These are phyloP conservation scores for Vararia minispora DNA, from an alignment of 768 basidiomycete species.

Conservation along the genomic window DNA sequence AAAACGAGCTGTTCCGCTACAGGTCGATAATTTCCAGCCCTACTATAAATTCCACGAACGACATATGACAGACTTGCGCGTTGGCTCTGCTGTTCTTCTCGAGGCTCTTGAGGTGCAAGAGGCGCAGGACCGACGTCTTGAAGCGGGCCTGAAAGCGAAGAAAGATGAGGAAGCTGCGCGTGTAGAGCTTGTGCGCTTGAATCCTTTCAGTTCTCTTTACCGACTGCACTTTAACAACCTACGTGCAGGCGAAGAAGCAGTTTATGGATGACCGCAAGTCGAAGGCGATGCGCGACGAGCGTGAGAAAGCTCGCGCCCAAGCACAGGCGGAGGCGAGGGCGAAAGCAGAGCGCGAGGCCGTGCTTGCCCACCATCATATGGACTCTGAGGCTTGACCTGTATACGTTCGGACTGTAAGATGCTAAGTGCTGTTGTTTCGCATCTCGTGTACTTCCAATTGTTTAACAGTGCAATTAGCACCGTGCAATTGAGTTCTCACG, in stretches of 20 bases:
- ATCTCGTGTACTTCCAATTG: too few species aligned
- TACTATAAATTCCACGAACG: constrained; percentile 52
- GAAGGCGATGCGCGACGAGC: constrained; percentile 41
- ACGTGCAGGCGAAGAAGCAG: constrained; percentile 56
- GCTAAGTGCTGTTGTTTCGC: too few species aligned
- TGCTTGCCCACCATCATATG: too few species aligned
- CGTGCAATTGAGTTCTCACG: too few species aligned
- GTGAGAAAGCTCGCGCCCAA: constrained; percentile 33
- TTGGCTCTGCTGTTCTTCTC: constrained; percentile 54
- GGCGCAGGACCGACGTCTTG: constrained; percentile 34
- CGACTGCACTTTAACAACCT: not conserved
- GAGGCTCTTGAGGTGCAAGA: constrained; percentile 50
- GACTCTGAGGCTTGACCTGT: too few species aligned
- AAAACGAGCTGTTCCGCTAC: not conserved
- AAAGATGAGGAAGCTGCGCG: constrained; percentile 46
- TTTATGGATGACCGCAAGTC: constrained; percentile 69
- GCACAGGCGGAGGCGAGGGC: too few species aligned
- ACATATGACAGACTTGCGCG: constrained; percentile 41
- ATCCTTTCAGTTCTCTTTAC: not conserved
- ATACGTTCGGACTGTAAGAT: too few species aligned
- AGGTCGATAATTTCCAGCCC: constrained; percentile 68
- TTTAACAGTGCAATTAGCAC: too few species aligned
- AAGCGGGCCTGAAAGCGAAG: constrained; percentile 39
- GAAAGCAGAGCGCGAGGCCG: too few species aligned
- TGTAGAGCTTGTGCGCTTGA: constrained; percentile 38